Evolutionary conservation across 1,139 yeast genomes (phyloP), one percentile per base, ranked within the genome.

Genomic region (Yamadazyma blattariae): DNA sequence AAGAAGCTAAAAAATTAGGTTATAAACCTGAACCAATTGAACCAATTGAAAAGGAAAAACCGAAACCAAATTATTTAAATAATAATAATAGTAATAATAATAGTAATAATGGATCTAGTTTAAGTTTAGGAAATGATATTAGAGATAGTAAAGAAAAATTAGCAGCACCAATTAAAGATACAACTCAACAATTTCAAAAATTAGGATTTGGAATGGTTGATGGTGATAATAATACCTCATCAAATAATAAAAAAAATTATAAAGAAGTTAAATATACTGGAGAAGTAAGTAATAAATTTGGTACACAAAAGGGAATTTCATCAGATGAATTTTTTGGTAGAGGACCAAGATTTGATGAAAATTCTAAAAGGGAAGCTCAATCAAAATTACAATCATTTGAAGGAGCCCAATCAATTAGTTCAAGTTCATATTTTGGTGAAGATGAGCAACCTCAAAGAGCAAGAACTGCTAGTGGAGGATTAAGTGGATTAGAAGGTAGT

Each of bases 291-390:
- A 76, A 74, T 53, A 87, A 89, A 61, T 92, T 74, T 59, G 97
- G 97, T 37, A 67, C 69, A 27, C 97, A 90, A 59, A 92, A 88
- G 71, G 96, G 90, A 37, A 94, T 92, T 46, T 90, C 97, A 0
- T 89, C 97, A 0, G 98, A 94, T 59, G 95, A 89, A 62, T 79
- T 77, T 56, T 92, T 92, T 57, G 96, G 97, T 12, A 81, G 96
- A 53, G 94, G 94, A 27, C 75, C 75, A 3, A 68, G 80, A 31
- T 88, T 79, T 54, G 97, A 88, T 52, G 86, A 86, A 48, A 68
- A 69, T 8, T 86, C 88, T 29, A 84, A 83, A 41, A 73, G 71
- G 30, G 97, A 89, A 61, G 97, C 97, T 4, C 73, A 73, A 44
- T 57, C 76, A 19, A 89, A 94, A 50, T 69, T 92, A 42, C 89